Evolutionary conservation across 768 basidiomycete genomes (phyloP), one percentile per base, ranked within the genome.

Genomic region (Lactarius akahatsu): DNA sequence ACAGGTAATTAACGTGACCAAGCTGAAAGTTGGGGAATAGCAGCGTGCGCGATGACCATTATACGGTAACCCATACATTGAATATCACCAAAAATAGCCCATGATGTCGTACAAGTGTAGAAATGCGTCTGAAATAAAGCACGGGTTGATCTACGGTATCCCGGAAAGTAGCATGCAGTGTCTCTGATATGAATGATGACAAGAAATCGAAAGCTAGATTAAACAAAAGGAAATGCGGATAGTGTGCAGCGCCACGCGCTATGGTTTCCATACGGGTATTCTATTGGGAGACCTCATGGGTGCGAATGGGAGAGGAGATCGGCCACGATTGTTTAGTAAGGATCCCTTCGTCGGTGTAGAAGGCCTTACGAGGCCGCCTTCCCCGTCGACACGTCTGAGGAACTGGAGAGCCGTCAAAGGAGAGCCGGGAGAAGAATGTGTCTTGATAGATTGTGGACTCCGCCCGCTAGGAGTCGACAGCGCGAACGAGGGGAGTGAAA

Each of bases 341-440:
- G 70, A 47, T 28, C 64, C 45, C 50, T 86, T 89, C 43, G 87
- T 85, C n/a, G 90, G 90, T 11, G 88, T 89, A 36, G 79, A 79
- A 20, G 89, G 83, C 62, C 87, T 83, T 60, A 83, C 72, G 4
- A 81, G 71, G 34, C 75, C 76, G 58, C 80, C 78, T 20, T 89
- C 88, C 32, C 78, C 79, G 47, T 90, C 89, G 45, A 90, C 94
- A 57, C 88, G 86, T 63, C 93, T 82, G 69, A 96, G 85, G 77
- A 94, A 95, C 74, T 96, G 92, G 56, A 96, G 77, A 1, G 94
- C 85, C 9, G 87, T 86, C 60, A 94, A 74, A 13, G 93, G 90
- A 0, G 92, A 92, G 16, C 88, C 87, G 40, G 86, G 83, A 1
- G 81, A 80, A 32, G 86, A 85, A 64, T 88, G 84, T 3, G 86